phyloP scores from a whole-genome alignment of 2,329 filamentous ascomycete genomes.

The Botrytis fragariae region DNA sequence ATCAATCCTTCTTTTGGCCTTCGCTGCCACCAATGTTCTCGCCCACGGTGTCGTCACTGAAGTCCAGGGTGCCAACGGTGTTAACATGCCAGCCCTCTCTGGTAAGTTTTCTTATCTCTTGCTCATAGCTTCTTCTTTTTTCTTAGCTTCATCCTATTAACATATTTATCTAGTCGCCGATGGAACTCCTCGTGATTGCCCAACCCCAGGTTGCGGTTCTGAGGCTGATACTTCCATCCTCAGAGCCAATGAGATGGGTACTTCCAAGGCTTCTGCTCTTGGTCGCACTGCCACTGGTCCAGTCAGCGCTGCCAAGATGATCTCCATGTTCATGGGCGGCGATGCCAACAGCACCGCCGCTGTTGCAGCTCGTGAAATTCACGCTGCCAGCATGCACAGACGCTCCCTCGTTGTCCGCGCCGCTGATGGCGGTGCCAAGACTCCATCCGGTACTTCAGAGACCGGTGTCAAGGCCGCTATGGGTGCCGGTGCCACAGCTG shows the following conservation, averaged over 20 bases:
- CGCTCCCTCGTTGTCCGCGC: constrained; percentile 37
- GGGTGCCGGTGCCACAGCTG: constrained; percentile 49
- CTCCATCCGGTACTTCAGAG: constrained; percentile 48
- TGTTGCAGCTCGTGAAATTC: constrained; percentile 68
- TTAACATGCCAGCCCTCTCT: constrained; percentile 60
- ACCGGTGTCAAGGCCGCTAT: constrained; percentile 52
- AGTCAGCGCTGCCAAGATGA: constrained; percentile 55
- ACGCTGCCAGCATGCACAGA: constrained; percentile 60
- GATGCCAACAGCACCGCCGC: constrained; percentile 42
- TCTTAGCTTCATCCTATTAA: constrained; percentile 23
- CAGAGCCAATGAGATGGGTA: constrained; percentile 56
- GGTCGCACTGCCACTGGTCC: constrained; percentile 60
- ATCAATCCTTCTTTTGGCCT: constrained; percentile 47
- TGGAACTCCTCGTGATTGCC: constrained; percentile 66
- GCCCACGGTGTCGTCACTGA: constrained; percentile 58
- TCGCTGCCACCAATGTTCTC: constrained; percentile 46
- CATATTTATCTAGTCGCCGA: constrained; percentile 49
- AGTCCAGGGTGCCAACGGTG: constrained; percentile 58
- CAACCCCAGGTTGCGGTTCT: constrained; percentile 59
- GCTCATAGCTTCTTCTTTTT: background rate
- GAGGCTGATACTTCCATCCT: constrained; percentile 71
- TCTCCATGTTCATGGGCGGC: constrained; percentile 59
- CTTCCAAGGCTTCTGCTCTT: constrained; percentile 55
- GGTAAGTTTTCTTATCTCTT: constrained; percentile 37
- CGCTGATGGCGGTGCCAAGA: constrained; percentile 47